A percentile compares a stretch with the other conserved stretches of the same genome.
phyloP scores from a whole-genome alignment of 306 rosid species.

The Dryas alaskensis region DNA sequence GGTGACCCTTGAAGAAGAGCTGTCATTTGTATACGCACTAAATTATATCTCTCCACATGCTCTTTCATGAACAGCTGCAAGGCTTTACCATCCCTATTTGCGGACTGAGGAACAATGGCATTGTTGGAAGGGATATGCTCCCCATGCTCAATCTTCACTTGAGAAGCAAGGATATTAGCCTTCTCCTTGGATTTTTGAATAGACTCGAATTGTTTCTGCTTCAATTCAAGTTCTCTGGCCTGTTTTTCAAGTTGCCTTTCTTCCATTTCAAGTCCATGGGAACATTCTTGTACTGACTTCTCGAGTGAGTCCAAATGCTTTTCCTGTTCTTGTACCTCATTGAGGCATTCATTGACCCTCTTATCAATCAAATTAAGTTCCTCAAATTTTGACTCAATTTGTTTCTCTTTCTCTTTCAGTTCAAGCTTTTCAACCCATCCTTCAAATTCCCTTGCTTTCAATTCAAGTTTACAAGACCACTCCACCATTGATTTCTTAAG shows the following conservation, averaged over 20 bases:
- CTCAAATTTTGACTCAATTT: neutral
- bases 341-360: conserved; percentile 15
- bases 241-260: conserved; percentile 19
- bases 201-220: conserved; percentile 24
- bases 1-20: neutral
- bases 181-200: neutral
- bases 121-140: neutral
- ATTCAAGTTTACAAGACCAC: neutral
- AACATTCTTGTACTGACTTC: conserved; percentile 10
- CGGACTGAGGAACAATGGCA: neutral
- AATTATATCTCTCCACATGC: conserved; percentile 15
- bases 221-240: conserved; percentile 20
- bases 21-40: neutral
- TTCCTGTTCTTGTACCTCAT: neutral
- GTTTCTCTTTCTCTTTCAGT: conserved; percentile 2
- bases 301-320: conserved; percentile 2
- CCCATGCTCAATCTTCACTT: too few relatives aligned
- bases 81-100: neutral
- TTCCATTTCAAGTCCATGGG: conserved; percentile 25
- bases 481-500: conserved; percentile 1
- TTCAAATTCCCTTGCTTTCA: conserved; percentile 9
- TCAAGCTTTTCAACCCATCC: neutral
- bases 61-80: conserved; percentile 6
- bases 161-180: too few relatives aligned
- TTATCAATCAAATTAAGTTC: conserved; percentile 11